Base-by-base conservation (phyloP, 495 filamentous ascomycete genomes). In the Neurospora sp. region DNA sequence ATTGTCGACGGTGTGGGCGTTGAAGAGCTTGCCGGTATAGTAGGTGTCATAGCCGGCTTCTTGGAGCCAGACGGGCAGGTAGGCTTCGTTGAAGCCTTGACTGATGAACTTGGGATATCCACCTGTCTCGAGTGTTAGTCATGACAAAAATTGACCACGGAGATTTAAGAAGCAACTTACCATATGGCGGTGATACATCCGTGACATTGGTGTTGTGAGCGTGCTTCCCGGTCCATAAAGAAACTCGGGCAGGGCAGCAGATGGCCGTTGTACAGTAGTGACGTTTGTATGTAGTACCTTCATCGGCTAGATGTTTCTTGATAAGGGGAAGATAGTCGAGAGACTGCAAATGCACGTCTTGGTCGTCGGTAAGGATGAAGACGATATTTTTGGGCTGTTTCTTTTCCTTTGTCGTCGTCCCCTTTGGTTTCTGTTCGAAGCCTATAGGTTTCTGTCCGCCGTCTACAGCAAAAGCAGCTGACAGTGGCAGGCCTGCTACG, bases 191-290 rank as follows among this genome's bases (percentile, higher is more conserved):
- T 34, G 76, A 82, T 9, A 93, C 88, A 72, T 92, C 89, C 1
- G 91, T 93, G 8, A 93, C 90, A 74, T 93, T 93, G 21, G 90
- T 92, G 76, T 93, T 93, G 78, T 93, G 91, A 2, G 90, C 89
- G 42, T 87, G 84, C 75, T 88, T 87, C 19, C 91, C 91, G 0
- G 90, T 92, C 88, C 83, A 88, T 5, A 92, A 76, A 24, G 85
- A 89, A 0, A 91, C 89, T 15, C 90, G 82, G 4, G 89, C 87
- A 1, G 90, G 90, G 54, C 90, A 92, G 78, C 90, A 92, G 15
- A 91, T 81, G 15, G 90, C 85, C 2, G 86, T 90, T 1, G 89
- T 89, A 72, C 87, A 87, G 73, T 88, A 91, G 76, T 92, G 90
- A 70, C 85, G 84, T 66, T 80, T 81, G 73, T 86, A 91, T 1